phyloP scores from a whole-genome alignment of 164 flowering plant genomes.

The Kalanchoe fedtschenkoi region DNA sequence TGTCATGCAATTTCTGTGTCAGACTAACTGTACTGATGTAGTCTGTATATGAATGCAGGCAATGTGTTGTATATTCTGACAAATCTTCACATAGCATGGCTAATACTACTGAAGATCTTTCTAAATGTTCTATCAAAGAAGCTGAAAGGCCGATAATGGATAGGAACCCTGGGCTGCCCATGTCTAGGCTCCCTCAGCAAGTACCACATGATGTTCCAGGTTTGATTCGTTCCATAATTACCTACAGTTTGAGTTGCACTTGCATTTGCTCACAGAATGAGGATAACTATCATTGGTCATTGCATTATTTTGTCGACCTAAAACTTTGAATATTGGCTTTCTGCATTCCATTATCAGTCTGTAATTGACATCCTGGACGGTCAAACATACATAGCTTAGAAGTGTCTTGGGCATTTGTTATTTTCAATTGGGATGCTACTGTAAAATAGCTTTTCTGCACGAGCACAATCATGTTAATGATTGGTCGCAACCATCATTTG shows the following conservation, averaged over 20 bases:
- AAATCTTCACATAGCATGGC: conserved; percentile 35
- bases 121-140: conserved; percentile 68
- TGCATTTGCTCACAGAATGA: no score
- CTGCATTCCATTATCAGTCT: no score
- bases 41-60: conserved; percentile 29
- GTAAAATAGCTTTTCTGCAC: neutral
- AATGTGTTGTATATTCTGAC: conserved; percentile 69
- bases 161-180: conserved; percentile 43
- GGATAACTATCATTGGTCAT: no score
- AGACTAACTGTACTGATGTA: neutral
- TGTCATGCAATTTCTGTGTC: neutral
- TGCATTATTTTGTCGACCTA: no score
- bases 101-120: conserved; percentile 46
- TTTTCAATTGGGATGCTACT: no score
- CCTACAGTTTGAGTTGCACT: neutral
- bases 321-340: no score
- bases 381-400: no score
- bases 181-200: conserved; percentile 63
- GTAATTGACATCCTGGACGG: no score
- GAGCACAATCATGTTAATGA: neutral
- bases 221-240: conserved; percentile 5
- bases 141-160: conserved; percentile 42
- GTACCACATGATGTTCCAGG: conserved; percentile 65
- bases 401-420: no score
- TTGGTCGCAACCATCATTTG: neutral